Percentiles rank a stretch among this genome's conserved stretches.
Conservation (phyloP, 1,284 basidiomycete species). For the Ceratobasidium sp. region DNA sequence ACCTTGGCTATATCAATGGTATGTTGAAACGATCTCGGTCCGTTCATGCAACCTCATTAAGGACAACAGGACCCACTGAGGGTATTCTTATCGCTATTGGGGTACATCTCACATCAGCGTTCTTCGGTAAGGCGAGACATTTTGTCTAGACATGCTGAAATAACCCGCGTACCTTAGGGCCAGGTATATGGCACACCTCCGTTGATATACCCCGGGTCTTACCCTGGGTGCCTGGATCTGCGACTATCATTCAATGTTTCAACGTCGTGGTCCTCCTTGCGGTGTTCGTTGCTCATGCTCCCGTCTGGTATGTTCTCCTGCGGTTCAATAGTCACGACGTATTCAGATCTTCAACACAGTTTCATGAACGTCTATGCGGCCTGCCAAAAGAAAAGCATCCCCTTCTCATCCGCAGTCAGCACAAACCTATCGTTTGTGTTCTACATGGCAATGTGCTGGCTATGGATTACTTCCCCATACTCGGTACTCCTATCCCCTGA, state of each 20-base stretch:
- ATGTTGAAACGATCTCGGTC: not conserved
- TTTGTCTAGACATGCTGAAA: not conserved
- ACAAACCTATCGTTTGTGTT: slow-evolving; percentile 49
- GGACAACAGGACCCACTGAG: slow-evolving; percentile 50
- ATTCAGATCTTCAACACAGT: slow-evolving; percentile 20
- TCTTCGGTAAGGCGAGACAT: slow-evolving; percentile 48
- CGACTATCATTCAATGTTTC: slow-evolving; percentile 38
- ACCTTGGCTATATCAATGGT: slow-evolving; percentile 52
- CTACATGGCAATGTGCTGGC: slow-evolving; percentile 47
- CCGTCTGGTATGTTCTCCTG: slow-evolving; percentile 49
- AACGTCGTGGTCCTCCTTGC: slow-evolving; percentile 48
- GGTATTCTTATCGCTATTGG: slow-evolving; percentile 51
- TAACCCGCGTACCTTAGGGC: slow-evolving; percentile 35
- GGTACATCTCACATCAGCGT: slow-evolving; percentile 51
- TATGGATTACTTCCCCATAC: slow-evolving; percentile 50
- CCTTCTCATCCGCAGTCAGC: slow-evolving; percentile 47
- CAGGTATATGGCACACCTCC: slow-evolving; percentile 47
- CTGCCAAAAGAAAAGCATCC: slow-evolving; percentile 33
- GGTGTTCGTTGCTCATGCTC: slow-evolving; percentile 49
- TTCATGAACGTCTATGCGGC: slow-evolving; percentile 50
- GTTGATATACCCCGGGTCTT: slow-evolving; percentile 37
- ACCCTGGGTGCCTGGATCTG: slow-evolving; percentile 19
- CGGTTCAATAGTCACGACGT: not conserved
- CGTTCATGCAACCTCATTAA: not conserved
- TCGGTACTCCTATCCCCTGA: slow-evolving; percentile 46